Evolutionary conservation across 2,329 filamentous ascomycete genomes (phyloP).

Genomic region (Exophiala lecanii-corni): DNA sequence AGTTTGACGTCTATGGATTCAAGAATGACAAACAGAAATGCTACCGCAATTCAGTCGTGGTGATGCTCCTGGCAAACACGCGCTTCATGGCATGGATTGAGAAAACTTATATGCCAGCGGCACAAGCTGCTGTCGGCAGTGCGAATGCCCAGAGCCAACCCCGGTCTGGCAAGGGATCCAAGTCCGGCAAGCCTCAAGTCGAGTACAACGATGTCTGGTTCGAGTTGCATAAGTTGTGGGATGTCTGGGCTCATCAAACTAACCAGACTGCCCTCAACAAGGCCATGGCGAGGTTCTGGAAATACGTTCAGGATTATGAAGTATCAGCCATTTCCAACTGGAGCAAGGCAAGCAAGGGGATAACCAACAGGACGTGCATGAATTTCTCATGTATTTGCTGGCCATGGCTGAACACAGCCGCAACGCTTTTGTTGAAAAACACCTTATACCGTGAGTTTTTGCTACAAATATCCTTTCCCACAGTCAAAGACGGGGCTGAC

Average conservation of each 20-base stretch:
- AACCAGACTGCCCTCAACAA: not conserved
- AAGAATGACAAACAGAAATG: slow-evolving; percentile 3
- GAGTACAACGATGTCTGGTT: not conserved
- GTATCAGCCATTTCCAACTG: too few relatives aligned
- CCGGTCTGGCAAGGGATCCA: not conserved
- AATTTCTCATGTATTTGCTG: not conserved
- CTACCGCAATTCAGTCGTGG: slow-evolving; percentile 16
- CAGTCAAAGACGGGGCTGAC: too few relatives aligned
- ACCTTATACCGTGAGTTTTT: too few relatives aligned
- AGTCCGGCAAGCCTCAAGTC: not conserved
- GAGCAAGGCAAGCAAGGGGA: too few relatives aligned
- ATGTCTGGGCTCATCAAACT: too few relatives aligned
- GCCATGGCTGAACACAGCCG: not conserved
- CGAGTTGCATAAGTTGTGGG: too few relatives aligned
- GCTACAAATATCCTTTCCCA: too few relatives aligned
- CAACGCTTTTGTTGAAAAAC: too few relatives aligned
- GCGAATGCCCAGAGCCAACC: too few relatives aligned
- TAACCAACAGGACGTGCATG: not conserved
- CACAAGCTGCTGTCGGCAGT: too few relatives aligned
- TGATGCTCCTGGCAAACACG: slow-evolving; percentile 14
- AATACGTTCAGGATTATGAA: slow-evolving; percentile 4
- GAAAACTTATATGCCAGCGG: slow-evolving; percentile 12
- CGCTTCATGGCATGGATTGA: slow-evolving; percentile 19
- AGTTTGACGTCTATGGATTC: too few relatives aligned
- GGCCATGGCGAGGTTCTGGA: slow-evolving; percentile 10